Conservation (phyloP, 768 basidiomycete genomes). For the Pleurotus sapidus region DNA sequence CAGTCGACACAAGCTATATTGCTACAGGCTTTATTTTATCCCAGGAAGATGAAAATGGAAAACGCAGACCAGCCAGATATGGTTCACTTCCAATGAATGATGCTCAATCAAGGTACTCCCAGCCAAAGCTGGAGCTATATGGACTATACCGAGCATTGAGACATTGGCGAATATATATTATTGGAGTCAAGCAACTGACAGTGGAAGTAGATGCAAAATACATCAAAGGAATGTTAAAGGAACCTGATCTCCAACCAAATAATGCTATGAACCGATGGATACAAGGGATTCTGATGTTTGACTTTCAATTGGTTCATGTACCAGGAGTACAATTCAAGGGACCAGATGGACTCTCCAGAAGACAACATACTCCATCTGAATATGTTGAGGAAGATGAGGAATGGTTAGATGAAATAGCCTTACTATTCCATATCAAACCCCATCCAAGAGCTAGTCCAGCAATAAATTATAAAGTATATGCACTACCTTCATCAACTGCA, state of each 20-base stretch:
- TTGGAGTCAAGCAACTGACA: constrained; percentile 16
- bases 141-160: constrained; percentile 25
- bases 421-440: neutral
- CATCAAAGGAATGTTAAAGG: constrained; percentile 31
- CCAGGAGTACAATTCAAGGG: constrained; percentile 25
- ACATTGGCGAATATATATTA: constrained; percentile 14
- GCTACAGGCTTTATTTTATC: constrained; percentile 26
- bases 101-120: constrained; percentile 24
- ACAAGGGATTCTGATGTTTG: constrained; percentile 25
- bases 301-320: constrained; percentile 30
- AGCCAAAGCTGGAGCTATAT: constrained; percentile 33
- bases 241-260: constrained; percentile 27
- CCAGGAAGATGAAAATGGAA: constrained; percentile 22
- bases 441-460: neutral
- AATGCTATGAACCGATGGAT: constrained; percentile 31
- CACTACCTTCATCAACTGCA: neutral
- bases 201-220: constrained; percentile 32
- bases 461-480: neutral
- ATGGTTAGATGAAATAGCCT: constrained; percentile 12
- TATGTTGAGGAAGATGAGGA: constrained; percentile 22
- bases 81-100: constrained; percentile 28
- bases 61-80: constrained; percentile 19
- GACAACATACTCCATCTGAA: constrained; percentile 12
- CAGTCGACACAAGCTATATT: constrained; percentile 26
- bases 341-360: constrained; percentile 31